A percentile compares a stretch with the other conserved stretches of the same genome.
Conservation (phyloP, 225 moss, liverwort and hornwort species). For the Thuidium tamariscinum region DNA sequence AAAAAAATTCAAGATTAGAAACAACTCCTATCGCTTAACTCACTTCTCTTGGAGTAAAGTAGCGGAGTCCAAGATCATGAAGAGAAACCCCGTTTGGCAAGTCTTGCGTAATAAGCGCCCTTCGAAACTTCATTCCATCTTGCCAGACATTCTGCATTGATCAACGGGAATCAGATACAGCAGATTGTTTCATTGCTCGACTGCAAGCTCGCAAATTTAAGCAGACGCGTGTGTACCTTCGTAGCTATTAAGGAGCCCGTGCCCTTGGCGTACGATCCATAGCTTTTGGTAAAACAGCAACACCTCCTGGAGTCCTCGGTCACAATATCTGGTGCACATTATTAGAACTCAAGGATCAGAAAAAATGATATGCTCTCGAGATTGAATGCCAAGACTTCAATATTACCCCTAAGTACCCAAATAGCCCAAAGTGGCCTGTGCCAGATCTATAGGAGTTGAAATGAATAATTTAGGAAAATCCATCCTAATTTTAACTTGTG, state of each 20-base stretch:
- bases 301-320: slow-evolving; percentile 72
- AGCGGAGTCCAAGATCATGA: slow-evolving; percentile 55
- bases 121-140: slow-evolving; percentile 21
- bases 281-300: slow-evolving; percentile 98
- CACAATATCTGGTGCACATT: slow-evolving; percentile 54
- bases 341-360: not conserved
- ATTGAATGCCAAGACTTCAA: not conserved
- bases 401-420: not conserved
- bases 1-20: not conserved
- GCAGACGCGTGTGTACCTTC: slow-evolving; percentile 27
- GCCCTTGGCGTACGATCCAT: slow-evolving; percentile 90
- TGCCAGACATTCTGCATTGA: slow-evolving; percentile 34
- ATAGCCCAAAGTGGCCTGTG: not conserved
- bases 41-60: slow-evolving; percentile 95
- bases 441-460: not conserved
- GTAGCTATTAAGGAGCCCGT: slow-evolving; percentile 86
- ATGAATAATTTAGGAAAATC: not conserved
- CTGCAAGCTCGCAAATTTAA: not conserved
- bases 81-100: slow-evolving; percentile 53
- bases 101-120: slow-evolving; percentile 28
- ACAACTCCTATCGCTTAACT: not conserved
- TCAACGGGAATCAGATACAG: not conserved
- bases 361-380: not conserved
- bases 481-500: not conserved
- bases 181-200: not conserved